Base-by-base conservation (phyloP, 306 rosid species). In the Erythrophleum fordii region DNA sequence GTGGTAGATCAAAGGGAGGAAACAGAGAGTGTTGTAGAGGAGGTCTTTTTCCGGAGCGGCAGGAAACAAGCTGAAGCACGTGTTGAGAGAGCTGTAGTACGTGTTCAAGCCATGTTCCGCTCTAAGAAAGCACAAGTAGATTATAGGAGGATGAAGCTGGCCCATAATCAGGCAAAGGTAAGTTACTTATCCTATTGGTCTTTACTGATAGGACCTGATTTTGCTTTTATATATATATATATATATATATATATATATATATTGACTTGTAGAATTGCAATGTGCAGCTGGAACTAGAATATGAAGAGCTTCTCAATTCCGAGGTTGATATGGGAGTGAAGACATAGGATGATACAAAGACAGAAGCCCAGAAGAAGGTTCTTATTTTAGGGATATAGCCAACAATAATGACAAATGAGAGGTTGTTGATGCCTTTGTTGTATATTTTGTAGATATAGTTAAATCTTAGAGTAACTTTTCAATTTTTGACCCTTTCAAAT, bases 91-190 rank as follows among this genome's bases (percentile, higher is more conserved):
- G 82, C 97, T 53, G 93, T 96, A 16, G 83, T 87, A 17, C 88
- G 93, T 2, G 98, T 96, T 64, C 97, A 96, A 86, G 85, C 94
- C 35, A 82, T 96, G 99, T 93, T 96, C 84, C 97, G 94, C 53
- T 96, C 99, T 2, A 93, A 85, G 85, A 88, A 96, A 87, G 99
- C 94, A 16, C 99, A 93, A 82, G 85, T 83, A 85, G 97, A 96
- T n/a, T 96, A 96, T 81, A 88, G 92, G 59, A 88, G 92, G 82
- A 90, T 96, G 97, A 96, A 92, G 87, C 56, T 96, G 69, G 72
- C 98, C 56, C 95, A 87, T 69, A 11, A 59, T 69, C 84, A 89
- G 89, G 97, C 93, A 69, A 89, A 56, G 89, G 99, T 92, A 62
- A 79, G 85, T 81, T 72, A 68, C 53, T 51, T 58, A 22, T 14